phyloP scores from a whole-genome alignment of 1,284 basidiomycete genomes.

The Lentinus polychrous region DNA sequence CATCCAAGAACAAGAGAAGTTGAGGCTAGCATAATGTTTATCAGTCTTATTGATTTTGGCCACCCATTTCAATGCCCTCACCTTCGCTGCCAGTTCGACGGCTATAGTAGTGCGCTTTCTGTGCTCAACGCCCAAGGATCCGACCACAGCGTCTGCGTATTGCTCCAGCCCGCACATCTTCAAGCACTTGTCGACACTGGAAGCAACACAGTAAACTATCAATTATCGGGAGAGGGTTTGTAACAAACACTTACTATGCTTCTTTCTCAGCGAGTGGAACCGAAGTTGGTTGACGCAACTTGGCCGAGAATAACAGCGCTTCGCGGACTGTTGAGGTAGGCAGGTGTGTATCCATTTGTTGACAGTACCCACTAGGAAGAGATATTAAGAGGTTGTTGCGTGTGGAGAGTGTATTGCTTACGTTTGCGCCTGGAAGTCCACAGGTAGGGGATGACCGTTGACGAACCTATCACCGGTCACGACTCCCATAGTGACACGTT shows the following conservation, averaged over 20 bases:
- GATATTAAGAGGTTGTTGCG: background rate
- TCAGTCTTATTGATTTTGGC: too few relatives aligned
- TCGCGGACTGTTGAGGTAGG: constrained; percentile 75
- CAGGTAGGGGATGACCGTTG: constrained; percentile 65
- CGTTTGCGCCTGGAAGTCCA: constrained; percentile 72
- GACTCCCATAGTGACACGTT: constrained; percentile 73
- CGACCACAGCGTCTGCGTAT: constrained; percentile 72
- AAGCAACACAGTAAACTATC: background rate
- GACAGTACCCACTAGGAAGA: constrained; percentile 56
- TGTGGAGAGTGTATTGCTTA: constrained; percentile 17
- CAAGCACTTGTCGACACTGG: constrained; percentile 70
- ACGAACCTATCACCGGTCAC: constrained; percentile 75
- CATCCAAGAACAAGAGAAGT: constrained; percentile 77
- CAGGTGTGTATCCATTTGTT: constrained; percentile 79
- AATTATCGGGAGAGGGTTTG: background rate
- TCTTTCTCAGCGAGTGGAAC: constrained; percentile 71
- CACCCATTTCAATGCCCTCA: too few relatives aligned
- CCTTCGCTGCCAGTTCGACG: constrained; percentile 75
- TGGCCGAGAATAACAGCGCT: constrained; percentile 77
- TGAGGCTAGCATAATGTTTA: constrained; percentile 38
- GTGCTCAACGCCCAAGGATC: constrained; percentile 70
- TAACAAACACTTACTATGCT: constrained; percentile 47
- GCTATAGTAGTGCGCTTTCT: constrained; percentile 79
- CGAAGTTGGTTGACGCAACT: constrained; percentile 68
- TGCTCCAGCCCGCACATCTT: constrained; percentile 71